These are phyloP conservation scores for Conticribra weissflogii DNA, from an alignment of 108 stramenopile species.

Conservation along the genomic window DNA sequence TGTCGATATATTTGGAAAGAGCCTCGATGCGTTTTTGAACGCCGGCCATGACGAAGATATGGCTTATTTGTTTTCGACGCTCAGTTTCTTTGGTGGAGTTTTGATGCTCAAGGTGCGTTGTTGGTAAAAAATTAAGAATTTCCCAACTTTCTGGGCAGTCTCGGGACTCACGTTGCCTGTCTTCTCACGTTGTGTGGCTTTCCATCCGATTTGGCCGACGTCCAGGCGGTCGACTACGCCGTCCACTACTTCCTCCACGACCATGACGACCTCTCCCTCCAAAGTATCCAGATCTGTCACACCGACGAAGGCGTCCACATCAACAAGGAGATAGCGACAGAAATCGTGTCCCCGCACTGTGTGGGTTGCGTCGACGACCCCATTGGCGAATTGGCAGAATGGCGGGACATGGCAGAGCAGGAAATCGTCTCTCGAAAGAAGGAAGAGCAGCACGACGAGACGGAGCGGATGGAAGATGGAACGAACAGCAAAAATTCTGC, in stretches of 20 bases:
- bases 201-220: too few species aligned
- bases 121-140: too few species aligned
- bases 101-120: conserved; percentile 58
- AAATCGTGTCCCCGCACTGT: conserved; percentile 3
- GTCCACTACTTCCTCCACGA: too few species aligned
- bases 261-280: too few species aligned
- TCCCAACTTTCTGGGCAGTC: background rate
- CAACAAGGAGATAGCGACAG: background rate
- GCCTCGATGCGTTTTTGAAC: conserved; percentile 43
- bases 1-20: conserved; percentile 85
- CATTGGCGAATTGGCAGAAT: background rate
- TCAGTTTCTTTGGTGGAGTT: conserved; percentile 67
- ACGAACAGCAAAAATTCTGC: background rate
- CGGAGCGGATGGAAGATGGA: background rate
- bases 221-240: too few species aligned
- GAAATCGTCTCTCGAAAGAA: background rate
- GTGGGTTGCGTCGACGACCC: conserved; percentile 2
- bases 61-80: conserved; percentile 58
- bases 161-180: background rate
- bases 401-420: conserved; percentile 9
- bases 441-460: background rate
- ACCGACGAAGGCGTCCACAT: too few species aligned
- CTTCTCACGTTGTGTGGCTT: background rate
- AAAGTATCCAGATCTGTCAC: too few species aligned
- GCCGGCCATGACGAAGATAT: conserved; percentile 41